Base-by-base conservation (phyloP, 441 rosid genomes). In the Bruguiera hainesii region DNA sequence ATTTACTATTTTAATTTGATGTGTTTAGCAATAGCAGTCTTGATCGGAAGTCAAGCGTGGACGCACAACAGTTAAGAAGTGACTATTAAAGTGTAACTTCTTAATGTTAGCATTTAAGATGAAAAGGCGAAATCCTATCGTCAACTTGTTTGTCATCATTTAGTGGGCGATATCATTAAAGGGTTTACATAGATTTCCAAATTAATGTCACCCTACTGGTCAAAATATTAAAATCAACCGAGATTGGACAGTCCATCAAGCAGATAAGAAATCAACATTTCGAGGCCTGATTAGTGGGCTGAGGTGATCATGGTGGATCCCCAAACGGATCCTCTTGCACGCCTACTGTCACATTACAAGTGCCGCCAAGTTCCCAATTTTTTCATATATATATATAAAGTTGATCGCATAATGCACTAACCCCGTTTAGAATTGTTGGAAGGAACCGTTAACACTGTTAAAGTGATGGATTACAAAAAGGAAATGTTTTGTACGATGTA, bases 101-200 rank as follows among this genome's bases (percentile, higher is more conserved):
- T 3, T 11, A 11, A 13, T 3, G 48, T 13, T 3, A 3, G 48
- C 18, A 3, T 42, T 42, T 42, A 11, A 13, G 13, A 42, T 42
- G 48, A 13, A 13, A 37, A 42, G 4, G 48, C 5, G 0, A 42
- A 3, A 42, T 42, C 48, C 48, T 13, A 71, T 71, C 60, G 33
- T 71, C 49, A 49, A 29, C 70, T 26, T 55, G 51, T 49, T 69
- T 63, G 75, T 65, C 39, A 28, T 64, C 19, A 31, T 33, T 59
- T 66, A 56, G 76, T 73, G 75, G 78, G 52, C 48, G 48, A 42
- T 55, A 60, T 42, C 55, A 73, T 70, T 62, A 75, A n/a, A 64
- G 35, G 67, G 18, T 10, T 8, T 65, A 46, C 68, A 66, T 60
- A 69, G 64, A 64, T 66, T 64, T 65, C 75, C 81, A 80, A 60